A percentile compares a stretch with the other conserved stretches of the same genome.
These are phyloP conservation scores for Parascedosporium putredinis DNA, from an alignment of 2,329 filamentous ascomycete genomes.

Conservation along the genomic window DNA sequence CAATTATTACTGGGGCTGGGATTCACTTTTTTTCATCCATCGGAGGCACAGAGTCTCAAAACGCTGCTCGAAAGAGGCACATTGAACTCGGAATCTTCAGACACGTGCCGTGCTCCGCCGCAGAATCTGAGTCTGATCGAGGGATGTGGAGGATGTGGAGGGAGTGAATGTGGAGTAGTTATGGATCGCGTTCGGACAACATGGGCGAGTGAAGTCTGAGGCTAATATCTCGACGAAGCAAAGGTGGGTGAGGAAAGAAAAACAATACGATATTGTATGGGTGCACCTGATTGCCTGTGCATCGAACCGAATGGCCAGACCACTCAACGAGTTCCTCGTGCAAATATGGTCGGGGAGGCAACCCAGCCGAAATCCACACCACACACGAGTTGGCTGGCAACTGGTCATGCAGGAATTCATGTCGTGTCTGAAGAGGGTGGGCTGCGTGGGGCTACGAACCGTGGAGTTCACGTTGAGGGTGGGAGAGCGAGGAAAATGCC, in stretches of 20 bases:
- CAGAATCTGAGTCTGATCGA: background rate
- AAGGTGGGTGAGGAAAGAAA: background rate
- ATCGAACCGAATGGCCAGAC: background rate
- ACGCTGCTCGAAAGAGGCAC: background rate
- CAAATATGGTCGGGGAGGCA: no score
- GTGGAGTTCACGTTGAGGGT: no score
- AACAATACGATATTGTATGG: background rate
- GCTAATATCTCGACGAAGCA: background rate
- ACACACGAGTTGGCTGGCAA: no score
- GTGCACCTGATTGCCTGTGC: background rate
- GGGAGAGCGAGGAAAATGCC: no score
- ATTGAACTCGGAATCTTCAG: background rate
- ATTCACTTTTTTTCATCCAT: no score
- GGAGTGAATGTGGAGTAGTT: no score
- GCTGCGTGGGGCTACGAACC: background rate
- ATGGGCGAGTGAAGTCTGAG: background rate
- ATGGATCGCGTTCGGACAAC: no score
- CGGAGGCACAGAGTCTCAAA: no score
- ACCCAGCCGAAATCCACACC: no score
- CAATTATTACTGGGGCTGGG: background rate
- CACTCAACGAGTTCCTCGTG: no score
- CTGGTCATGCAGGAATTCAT: background rate
- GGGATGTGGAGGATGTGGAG: background rate
- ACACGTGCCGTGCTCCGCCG: background rate
- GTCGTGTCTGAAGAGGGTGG: background rate